Conservation (phyloP, 148 eudicot genomes). For the Rhododendron ferrugineum region DNA sequence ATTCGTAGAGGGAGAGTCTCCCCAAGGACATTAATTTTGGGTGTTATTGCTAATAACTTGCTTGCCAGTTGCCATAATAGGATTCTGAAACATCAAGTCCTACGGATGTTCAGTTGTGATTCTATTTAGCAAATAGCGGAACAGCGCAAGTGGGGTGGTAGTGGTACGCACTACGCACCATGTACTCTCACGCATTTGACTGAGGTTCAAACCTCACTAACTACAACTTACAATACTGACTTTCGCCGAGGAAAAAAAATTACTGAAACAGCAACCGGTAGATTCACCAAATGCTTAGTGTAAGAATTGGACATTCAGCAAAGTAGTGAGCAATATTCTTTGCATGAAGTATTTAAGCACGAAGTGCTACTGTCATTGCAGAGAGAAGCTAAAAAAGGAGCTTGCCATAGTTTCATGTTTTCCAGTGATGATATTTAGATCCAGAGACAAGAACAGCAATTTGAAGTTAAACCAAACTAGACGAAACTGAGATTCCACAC, state of each 20-base stretch:
- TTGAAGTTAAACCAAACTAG: background rate
- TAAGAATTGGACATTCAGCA: background rate
- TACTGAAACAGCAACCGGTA: too few species aligned
- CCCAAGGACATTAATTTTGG: background rate
- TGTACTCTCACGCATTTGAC: background rate
- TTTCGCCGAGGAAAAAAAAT: background rate
- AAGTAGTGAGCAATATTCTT: background rate
- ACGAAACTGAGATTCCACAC: background rate
- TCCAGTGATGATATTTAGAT: background rate
- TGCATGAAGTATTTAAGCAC: background rate
- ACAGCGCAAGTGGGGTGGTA: background rate
- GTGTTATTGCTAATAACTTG: background rate
- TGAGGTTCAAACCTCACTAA: background rate
- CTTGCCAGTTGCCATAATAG: background rate
- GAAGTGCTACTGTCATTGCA: background rate
- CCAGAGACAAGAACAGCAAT: background rate
- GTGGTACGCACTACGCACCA: background rate
- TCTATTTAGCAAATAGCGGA: background rate
- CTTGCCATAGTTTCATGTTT: background rate
- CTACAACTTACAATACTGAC: background rate
- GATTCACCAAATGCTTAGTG: background rate
- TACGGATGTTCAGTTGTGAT: background rate
- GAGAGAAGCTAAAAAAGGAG: background rate
- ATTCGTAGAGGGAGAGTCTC: background rate
- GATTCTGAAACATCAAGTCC: background rate